Conservation (phyloP, 345 rosid genomes). For the Carallia brachiata region DNA sequence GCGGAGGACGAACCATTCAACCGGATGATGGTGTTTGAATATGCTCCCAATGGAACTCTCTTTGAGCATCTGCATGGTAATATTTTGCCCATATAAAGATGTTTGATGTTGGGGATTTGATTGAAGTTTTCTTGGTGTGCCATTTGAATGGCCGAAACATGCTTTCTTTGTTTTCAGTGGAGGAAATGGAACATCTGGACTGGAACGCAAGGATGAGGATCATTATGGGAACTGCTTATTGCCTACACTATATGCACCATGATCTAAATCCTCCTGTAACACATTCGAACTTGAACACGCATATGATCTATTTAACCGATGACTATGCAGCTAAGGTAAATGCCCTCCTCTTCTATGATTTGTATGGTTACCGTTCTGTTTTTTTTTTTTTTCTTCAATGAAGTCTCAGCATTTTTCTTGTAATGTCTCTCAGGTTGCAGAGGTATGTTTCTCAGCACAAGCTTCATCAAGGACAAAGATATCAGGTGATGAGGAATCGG, state of each 20-base stretch:
- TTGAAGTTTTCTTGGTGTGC: neutral
- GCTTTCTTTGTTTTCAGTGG: slow-evolving; percentile 41
- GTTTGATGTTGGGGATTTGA: neutral
- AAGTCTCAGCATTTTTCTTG: neutral
- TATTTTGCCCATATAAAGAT: neutral
- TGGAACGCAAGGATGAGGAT: slow-evolving; percentile 83
- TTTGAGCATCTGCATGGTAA: slow-evolving; percentile 91
- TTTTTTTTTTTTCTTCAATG: too few relatives aligned
- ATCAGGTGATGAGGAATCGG: slow-evolving; percentile 37
- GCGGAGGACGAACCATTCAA: slow-evolving; percentile 88
- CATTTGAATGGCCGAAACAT: slow-evolving; percentile 20
- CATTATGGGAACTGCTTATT: slow-evolving; percentile 89
- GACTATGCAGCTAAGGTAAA: slow-evolving; percentile 93
- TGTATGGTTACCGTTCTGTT: neutral
- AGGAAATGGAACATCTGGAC: slow-evolving; percentile 90
- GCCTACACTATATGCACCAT: slow-evolving; percentile 86
- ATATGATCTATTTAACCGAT: slow-evolving; percentile 60
- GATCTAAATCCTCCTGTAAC: slow-evolving; percentile 76
- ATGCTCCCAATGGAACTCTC: slow-evolving; percentile 87
- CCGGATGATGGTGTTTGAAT: slow-evolving; percentile 98
- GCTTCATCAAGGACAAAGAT: slow-evolving; percentile 24
- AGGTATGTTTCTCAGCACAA: slow-evolving; percentile 38
- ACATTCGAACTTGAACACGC: slow-evolving; percentile 48
- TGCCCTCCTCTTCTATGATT: neutral
- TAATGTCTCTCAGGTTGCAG: slow-evolving; percentile 50